Evolutionary conservation across 768 basidiomycete species (phyloP), one percentile per base, ranked within the genome.

Genomic region (Leccinellum rugosiceps): DNA sequence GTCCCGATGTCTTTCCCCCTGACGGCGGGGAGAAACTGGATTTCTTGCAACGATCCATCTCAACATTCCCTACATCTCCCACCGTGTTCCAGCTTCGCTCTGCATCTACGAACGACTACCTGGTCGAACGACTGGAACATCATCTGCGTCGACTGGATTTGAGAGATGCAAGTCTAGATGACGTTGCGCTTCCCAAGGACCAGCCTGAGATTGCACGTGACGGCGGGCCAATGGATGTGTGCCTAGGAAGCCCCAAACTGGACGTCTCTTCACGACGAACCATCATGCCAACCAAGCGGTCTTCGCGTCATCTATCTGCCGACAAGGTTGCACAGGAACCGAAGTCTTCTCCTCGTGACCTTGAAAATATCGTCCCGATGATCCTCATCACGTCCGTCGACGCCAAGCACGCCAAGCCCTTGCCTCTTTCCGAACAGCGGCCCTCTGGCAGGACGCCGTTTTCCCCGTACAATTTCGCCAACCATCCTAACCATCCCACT

Each of bases 341-440:
- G 6, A 8, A 1, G 14, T 31, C 48, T 21, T 26, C 34, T 3
- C 17, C 25, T 17, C 17, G 30, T 25, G 47, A 56, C 15, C 54
- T 21, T 21, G 41, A 63, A 21, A 55, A 52, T 11, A n/a, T 21
- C 32, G 49, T 68, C 19, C 68, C 68, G 1, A 58, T 49, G 52
- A 69, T 69, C 48, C 34, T 69, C 17, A 45, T 69, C 55, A 70
- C 68, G 2, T 69, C 68, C 38, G 68, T 58, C 23, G 66, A 58
- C 14, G 66, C 68, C 31, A 63, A 68, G 9, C 58, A 65, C n/a
- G 43, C 60, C 0, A 70, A 57, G 52, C 66, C 63, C 3, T 55
- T 68, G 11, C 66, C 58, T 9, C 50, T 38, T 1, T 70, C 66
- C 0, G 17, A 48, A 15, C 50, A 19, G 5, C 66, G 53, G 8